Conservation (phyloP, 2,329 filamentous ascomycete species). For the Aspergillaceae sp. region DNA sequence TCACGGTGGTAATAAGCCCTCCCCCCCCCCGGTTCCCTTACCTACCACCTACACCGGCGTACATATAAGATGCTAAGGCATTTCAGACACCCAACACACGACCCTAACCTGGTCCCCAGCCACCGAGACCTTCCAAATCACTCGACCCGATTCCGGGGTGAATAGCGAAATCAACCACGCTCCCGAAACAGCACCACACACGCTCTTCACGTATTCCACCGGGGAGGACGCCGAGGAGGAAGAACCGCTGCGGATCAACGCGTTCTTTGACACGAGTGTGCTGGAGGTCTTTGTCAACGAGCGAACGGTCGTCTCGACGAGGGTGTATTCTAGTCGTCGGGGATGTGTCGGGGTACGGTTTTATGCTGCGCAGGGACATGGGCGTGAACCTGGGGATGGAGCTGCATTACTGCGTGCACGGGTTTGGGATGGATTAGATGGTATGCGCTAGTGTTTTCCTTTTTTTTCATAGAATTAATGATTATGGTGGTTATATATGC, state of each 20-base stretch:
- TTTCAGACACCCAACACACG: neutral
- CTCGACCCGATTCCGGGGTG: conserved; percentile 19
- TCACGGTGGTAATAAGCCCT: conserved; percentile 12
- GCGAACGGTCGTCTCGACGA: conserved; percentile 35
- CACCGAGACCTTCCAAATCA: conserved; percentile 35
- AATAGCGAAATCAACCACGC: conserved; percentile 30
- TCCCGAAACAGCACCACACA: conserved; percentile 36
- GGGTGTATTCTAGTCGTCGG: conserved; percentile 21
- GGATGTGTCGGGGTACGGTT: conserved; percentile 12
- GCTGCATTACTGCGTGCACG: conserved; percentile 11
- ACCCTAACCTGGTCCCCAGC: conserved; percentile 24
- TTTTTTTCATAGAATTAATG: conserved; percentile 1
- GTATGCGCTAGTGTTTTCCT: neutral
- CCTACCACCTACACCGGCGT: too few species aligned
- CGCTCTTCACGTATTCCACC: conserved; percentile 33
- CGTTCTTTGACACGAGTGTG: conserved; percentile 36
- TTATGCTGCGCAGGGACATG: conserved; percentile 10
- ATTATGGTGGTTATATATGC: conserved; percentile 4
- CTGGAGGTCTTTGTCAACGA: conserved; percentile 42
- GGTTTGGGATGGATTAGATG: conserved; percentile 18
- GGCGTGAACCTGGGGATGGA: neutral
- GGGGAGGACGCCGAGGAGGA: conserved; percentile 11
- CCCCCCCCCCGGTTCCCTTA: neutral
- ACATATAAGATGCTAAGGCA: neutral
- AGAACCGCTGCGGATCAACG: conserved; percentile 34